Evolutionary conservation across 306 rosid species (phyloP).

Genomic region (Abrus precatorius): DNA sequence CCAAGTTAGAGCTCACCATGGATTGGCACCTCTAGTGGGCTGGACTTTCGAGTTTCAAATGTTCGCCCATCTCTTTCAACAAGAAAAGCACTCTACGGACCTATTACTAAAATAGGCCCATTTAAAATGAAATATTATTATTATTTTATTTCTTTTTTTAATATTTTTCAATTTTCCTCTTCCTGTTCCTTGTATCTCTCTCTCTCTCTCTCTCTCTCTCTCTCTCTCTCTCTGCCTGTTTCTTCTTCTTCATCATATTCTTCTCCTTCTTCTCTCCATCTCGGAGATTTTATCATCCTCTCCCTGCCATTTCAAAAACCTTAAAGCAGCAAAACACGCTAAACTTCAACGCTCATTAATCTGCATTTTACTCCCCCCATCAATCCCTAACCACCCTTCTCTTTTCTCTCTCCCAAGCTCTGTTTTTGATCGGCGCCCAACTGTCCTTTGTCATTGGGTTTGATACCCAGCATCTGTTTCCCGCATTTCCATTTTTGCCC

Average conservation of each 20-base stretch:
- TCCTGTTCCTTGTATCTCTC: background rate
- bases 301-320: constrained; percentile 28
- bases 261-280: background rate
- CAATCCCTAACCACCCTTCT: background rate
- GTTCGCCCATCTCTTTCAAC: no score
- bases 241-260: background rate
- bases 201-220: background rate
- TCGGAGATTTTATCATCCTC: constrained; percentile 32
- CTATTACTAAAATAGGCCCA: background rate
- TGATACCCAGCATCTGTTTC: constrained; percentile 40
- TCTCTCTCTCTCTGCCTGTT: background rate
- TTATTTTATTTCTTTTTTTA: background rate
- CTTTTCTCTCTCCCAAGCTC: constrained; percentile 48
- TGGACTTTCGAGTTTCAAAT: background rate
- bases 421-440: constrained; percentile 53
- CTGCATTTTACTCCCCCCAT: background rate
- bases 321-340: background rate
- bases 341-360: constrained; percentile 26
- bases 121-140: background rate
- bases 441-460: constrained; percentile 37
- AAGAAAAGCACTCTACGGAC: no score
- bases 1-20: background rate
- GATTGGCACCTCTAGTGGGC: background rate
- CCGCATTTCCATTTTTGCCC: constrained; percentile 41
- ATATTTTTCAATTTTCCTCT: background rate